A percentile compares a stretch with the other conserved stretches of the same genome.
phyloP scores from a whole-genome alignment of 164 flowering plant genomes.

The Stephania yunnanensis region DNA sequence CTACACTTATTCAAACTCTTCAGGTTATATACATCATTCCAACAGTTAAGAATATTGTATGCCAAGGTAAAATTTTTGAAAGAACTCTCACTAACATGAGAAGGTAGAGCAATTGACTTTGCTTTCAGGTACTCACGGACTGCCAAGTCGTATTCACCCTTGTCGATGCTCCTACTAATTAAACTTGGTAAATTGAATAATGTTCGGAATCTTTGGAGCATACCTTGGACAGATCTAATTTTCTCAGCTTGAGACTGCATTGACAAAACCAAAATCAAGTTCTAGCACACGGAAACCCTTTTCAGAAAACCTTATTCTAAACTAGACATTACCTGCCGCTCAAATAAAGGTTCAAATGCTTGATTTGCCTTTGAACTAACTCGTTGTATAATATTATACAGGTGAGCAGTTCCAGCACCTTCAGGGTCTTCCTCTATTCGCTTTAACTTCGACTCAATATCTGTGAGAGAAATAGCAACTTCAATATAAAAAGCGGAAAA shows the following conservation, averaged over 20 bases:
- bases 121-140: slow-evolving; percentile 98
- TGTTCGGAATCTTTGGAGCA: slow-evolving; percentile 97
- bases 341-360: slow-evolving; percentile 89
- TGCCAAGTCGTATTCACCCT: slow-evolving; percentile 99
- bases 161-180: slow-evolving; percentile 88
- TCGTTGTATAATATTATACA: slow-evolving; percentile 61
- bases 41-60: neutral
- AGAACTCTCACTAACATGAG: slow-evolving; percentile 63
- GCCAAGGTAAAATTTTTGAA: neutral
- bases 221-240: slow-evolving; percentile 99
- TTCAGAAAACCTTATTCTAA: slow-evolving; percentile 5
- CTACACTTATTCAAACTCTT: neutral
- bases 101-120: slow-evolving; percentile 92
- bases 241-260: slow-evolving; percentile 96
- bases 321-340: slow-evolving; percentile 75
- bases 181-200: slow-evolving; percentile 94
- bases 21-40: neutral
- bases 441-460: slow-evolving; percentile 88
- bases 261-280: slow-evolving; percentile 10
- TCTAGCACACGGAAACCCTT: neutral
- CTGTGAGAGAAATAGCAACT: slow-evolving; percentile 27
- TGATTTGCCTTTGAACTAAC: slow-evolving; percentile 76
- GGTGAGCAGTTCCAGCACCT: slow-evolving; percentile 90
- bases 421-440: slow-evolving; percentile 99
- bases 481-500: neutral